These are phyloP conservation scores for Lactarius pseudohatsudake DNA, from an alignment of 768 basidiomycete species.

Conservation along the genomic window DNA sequence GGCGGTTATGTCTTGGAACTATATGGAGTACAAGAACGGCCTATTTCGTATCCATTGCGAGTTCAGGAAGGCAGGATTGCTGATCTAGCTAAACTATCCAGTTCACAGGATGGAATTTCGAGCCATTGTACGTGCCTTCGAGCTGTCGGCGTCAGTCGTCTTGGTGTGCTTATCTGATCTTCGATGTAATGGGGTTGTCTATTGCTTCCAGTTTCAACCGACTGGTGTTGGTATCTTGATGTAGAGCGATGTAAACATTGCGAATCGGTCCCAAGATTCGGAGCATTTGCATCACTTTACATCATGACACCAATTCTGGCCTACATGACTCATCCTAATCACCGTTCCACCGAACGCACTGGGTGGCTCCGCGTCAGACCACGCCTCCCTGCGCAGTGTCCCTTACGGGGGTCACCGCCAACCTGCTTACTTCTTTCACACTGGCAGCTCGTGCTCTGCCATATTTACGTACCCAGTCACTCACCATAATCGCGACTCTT, in stretches of 20 bases:
- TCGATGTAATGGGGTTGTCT: not conserved
- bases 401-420: slow-evolving; percentile 4
- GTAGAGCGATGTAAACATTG: not conserved
- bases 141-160: not conserved
- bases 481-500: not conserved
- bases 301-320: not conserved
- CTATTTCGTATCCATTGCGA: not conserved
- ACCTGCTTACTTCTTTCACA: slow-evolving; percentile 14
- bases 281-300: not conserved
- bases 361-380: slow-evolving; percentile 7
- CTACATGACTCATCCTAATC: not conserved
- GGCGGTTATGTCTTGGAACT: not conserved
- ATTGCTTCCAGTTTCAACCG: not conserved
- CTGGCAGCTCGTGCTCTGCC: slow-evolving; percentile 7
- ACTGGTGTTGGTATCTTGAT: not conserved
- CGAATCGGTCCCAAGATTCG: not conserved
- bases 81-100: too few species aligned
- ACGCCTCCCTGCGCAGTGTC: slow-evolving; percentile 9
- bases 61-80: not conserved
- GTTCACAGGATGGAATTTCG: not conserved
- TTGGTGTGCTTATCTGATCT: not conserved
- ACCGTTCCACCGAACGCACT: not conserved
- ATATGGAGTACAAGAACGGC: not conserved
- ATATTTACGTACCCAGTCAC: slow-evolving; percentile 15
- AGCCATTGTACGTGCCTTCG: not conserved